A percentile compares a stretch with the other conserved stretches of the same genome.
phyloP scores from a whole-genome alignment of 192 early-diverging fungal genomes.

The Rhizophagus clarus region DNA sequence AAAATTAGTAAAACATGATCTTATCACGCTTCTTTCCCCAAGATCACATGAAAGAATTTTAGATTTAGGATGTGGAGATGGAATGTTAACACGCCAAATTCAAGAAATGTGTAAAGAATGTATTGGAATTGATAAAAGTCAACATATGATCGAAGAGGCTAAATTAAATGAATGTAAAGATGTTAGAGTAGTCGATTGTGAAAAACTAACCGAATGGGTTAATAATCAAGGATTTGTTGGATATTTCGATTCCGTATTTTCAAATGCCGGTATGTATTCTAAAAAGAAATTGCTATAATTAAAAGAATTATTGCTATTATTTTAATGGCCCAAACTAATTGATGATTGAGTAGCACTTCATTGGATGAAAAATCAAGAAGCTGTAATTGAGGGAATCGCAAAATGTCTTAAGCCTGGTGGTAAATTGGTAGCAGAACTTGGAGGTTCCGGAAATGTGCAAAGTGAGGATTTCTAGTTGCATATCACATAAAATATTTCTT shows the following conservation, averaged over 20 bases:
- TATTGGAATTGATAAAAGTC: constrained; percentile 62
- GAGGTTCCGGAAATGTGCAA: constrained; percentile 50
- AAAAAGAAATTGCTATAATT: neutral
- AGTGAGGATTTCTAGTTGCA: neutral
- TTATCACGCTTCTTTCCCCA: constrained; percentile 46
- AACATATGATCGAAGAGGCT: constrained; percentile 59
- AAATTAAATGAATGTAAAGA: constrained; percentile 37
- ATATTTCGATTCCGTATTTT: constrained; percentile 69
- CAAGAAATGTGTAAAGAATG: constrained; percentile 46
- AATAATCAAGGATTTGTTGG: constrained; percentile 41
- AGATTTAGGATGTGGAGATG: constrained; percentile 74
- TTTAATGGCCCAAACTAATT: neutral
- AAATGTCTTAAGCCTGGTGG: constrained; percentile 56
- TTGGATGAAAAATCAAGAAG: constrained; percentile 68
- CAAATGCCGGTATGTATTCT: constrained; percentile 58
- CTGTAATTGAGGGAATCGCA: constrained; percentile 60
- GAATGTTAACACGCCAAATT: constrained; percentile 58
- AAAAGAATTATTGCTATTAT: no score
- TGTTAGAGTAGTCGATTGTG: constrained; percentile 58
- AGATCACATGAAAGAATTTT: constrained; percentile 58
- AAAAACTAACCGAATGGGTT: constrained; percentile 45
- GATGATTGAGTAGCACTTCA: constrained; percentile 55
- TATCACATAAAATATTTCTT: neutral
- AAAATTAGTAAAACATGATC: neutral
- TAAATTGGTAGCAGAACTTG: constrained; percentile 62